Percentiles rank a stretch among this genome's conserved stretches.
These are phyloP conservation scores for Protea cynaroides DNA, from an alignment of 164 flowering plant species.

Conservation along the genomic window DNA sequence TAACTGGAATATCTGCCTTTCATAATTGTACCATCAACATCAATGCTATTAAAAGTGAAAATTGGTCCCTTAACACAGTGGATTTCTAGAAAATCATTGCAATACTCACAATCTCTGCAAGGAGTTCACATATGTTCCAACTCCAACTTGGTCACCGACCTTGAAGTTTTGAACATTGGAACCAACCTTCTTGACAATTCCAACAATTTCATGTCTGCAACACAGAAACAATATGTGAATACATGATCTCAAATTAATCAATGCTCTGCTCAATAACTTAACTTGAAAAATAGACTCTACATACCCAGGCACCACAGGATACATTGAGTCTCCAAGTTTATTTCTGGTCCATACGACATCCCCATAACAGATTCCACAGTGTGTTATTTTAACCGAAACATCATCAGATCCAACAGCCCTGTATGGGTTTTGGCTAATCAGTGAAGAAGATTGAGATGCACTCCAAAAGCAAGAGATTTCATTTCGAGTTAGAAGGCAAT, in stretches of 20 bases:
- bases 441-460: too few relatives aligned
- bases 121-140: constrained; percentile 59
- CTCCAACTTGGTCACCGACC: constrained; percentile 61
- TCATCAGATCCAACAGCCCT: constrained; percentile 38
- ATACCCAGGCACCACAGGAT: constrained; percentile 59
- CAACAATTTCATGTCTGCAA: constrained; percentile 60
- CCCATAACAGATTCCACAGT: constrained; percentile 55
- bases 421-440: constrained; percentile 3
- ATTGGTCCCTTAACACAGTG: constrained; percentile 38
- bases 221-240: neutral
- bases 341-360: constrained; percentile 43
- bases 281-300: neutral
- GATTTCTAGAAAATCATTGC: constrained; percentile 37
- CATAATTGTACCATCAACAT: constrained; percentile 54
- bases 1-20: constrained; percentile 58
- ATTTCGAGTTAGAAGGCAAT: too few relatives aligned
- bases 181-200: constrained; percentile 51
- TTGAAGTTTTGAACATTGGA: constrained; percentile 39
- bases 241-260: neutral
- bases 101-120: constrained; percentile 60
- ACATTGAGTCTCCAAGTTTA: constrained; percentile 24
- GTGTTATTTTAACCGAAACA: constrained; percentile 41
- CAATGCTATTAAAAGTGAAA: constrained; percentile 44
- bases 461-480: too few relatives aligned
- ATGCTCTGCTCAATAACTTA: neutral